phyloP scores from a whole-genome alignment of 2,329 filamentous ascomycete genomes.

The Aaosphaeria pasadenensis region DNA sequence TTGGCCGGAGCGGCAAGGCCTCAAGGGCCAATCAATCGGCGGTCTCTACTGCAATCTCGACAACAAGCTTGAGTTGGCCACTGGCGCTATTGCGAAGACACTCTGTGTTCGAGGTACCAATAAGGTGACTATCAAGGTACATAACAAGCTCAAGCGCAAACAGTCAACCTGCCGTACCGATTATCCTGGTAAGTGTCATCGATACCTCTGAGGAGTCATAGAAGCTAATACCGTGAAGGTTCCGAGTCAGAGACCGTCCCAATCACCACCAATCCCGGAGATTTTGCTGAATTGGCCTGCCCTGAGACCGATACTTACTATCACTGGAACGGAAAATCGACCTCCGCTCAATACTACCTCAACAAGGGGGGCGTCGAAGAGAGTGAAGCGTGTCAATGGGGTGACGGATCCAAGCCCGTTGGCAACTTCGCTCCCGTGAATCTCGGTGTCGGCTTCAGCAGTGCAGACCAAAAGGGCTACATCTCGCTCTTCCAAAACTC shows the following conservation, averaged over 20 bases:
- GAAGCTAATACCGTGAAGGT: slow-evolving; percentile 33
- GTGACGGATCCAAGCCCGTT: slow-evolving; percentile 53
- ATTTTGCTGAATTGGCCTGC: slow-evolving; percentile 66
- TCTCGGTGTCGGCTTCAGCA: slow-evolving; percentile 71
- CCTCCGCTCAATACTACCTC: slow-evolving; percentile 95
- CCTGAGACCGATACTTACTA: slow-evolving; percentile 72
- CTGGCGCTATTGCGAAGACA: slow-evolving; percentile 52
- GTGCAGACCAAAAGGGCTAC: slow-evolving; percentile 58
- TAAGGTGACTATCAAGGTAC: slow-evolving; percentile 61
- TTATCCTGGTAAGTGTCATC: slow-evolving; percentile 69
- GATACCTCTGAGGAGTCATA: background rate
- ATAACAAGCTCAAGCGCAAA: slow-evolving; percentile 67
- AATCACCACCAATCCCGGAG: slow-evolving; percentile 60
- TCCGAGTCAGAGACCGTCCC: slow-evolving; percentile 86
- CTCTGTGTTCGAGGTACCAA: slow-evolving; percentile 74
- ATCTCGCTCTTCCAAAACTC: slow-evolving; percentile 81
- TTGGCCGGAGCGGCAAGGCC: slow-evolving; percentile 77
- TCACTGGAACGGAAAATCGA: slow-evolving; percentile 68
- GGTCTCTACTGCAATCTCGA: slow-evolving; percentile 79
- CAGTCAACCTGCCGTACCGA: slow-evolving; percentile 89
- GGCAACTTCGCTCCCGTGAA: slow-evolving; percentile 89
- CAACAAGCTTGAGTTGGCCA: slow-evolving; percentile 71
- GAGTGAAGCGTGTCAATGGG: slow-evolving; percentile 75
- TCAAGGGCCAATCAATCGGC: slow-evolving; percentile 79
- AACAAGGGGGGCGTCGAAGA: slow-evolving; percentile 72